Evolutionary conservation across 1,284 basidiomycete species (phyloP), one percentile per base, ranked within the genome.

Genomic region (Singerocomus rubriflavus): DNA sequence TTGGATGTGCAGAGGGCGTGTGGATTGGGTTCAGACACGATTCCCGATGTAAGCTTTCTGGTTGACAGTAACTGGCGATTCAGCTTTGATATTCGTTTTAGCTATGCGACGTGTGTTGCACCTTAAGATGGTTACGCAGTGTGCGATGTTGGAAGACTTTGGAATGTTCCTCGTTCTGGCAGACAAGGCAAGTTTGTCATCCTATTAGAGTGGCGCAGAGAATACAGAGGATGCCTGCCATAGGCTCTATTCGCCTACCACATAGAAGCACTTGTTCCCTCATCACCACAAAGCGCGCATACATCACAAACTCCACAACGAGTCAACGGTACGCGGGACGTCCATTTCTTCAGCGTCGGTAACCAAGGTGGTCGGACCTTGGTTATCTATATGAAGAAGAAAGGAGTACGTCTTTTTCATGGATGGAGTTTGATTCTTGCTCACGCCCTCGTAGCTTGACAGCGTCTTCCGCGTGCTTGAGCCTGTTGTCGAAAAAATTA

Each of bases 21-120:
- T 98, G 93, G 92, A 96, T 98, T 57, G 96, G 95, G 0, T 86
- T 97, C 68, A 81, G 91, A 30, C 88, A 91, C 60, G 88, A 96
- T 65, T 85, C 93, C 0, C 73, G 78, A 65, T 95, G 88, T 89
- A 65, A 64, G 87, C 62, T 13, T 42, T 47, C 14, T 34, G 17
- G 12, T 29, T 33, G 8, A 26, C 42, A 25, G 11, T 36, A 6
- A 16, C 31, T 9, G 7, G 13, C 27, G 10, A 32, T 41, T 53
- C 58, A 30, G 53, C 43, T 21, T 33, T 29, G 31, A 35, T 16
- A 9, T 16, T 52, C 31, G 50, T 36, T 37, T 29, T 54, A 90
- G 88, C 93, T 6, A 80, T 97, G 70, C 83, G 91, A 31, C 89
- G 93, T 51, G 93, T 98, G 17, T 72, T 98, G 12, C 92, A 95